These are phyloP conservation scores for Apophysomyces sp. DNA, from an alignment of 371 early-diverging fungal species.

Conservation along the genomic window DNA sequence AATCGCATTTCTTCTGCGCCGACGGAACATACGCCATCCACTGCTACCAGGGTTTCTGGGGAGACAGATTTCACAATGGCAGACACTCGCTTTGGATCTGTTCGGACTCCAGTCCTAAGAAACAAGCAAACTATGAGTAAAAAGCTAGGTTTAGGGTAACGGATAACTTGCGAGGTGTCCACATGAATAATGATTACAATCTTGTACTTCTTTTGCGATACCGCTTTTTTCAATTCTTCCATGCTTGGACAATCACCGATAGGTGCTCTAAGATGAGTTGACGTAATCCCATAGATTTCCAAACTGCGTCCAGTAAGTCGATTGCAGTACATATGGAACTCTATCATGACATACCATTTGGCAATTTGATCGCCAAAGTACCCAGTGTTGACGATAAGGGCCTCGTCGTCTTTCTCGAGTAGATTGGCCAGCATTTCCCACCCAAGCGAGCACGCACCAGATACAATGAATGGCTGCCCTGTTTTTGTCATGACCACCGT, in stretches of 20 bases:
- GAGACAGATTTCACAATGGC: slow-evolving; percentile 73
- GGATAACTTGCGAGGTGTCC: slow-evolving; percentile 81
- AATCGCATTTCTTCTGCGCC: slow-evolving; percentile 91
- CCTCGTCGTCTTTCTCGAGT: slow-evolving; percentile 85
- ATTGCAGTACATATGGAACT: neutral
- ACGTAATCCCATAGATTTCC: slow-evolving; percentile 85
- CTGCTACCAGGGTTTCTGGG: slow-evolving; percentile 88
- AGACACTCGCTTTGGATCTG: slow-evolving; percentile 78
- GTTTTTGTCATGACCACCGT: slow-evolving; percentile 75
- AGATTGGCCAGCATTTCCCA: slow-evolving; percentile 96
- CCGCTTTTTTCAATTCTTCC: slow-evolving; percentile 51
- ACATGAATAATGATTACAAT: slow-evolving; percentile 92
- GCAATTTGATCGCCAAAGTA: slow-evolving; percentile 96
- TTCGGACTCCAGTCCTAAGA: slow-evolving; percentile 78
- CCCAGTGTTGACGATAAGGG: slow-evolving; percentile 88
- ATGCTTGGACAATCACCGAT: slow-evolving; percentile 70
- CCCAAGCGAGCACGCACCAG: slow-evolving; percentile 93
- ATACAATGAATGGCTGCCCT: slow-evolving; percentile 92
- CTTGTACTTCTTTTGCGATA: slow-evolving; percentile 70
- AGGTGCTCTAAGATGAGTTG: slow-evolving; percentile 70
- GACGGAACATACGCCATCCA: slow-evolving; percentile 96
- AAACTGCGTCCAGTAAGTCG: slow-evolving; percentile 50
- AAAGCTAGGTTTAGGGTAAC: too few relatives aligned
- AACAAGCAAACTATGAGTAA: too few relatives aligned
- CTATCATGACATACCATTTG: slow-evolving; percentile 68